Evolutionary conservation across 139 green algal genomes (phyloP).

Genomic region (Parachlorella kessleri): DNA sequence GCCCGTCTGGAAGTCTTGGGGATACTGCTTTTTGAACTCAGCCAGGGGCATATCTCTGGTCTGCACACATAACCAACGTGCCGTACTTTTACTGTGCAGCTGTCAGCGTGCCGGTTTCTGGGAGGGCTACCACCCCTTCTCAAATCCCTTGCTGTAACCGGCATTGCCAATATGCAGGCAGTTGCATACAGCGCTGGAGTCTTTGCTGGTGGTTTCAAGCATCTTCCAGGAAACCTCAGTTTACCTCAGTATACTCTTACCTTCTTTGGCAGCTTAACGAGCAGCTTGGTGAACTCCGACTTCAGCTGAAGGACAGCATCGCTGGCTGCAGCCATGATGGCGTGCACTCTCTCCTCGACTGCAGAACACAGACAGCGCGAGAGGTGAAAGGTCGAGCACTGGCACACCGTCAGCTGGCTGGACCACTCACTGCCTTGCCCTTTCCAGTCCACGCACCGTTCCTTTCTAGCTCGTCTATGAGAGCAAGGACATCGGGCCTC

Average conservation of each 20-base stretch:
- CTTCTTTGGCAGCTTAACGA: conserved; percentile 35
- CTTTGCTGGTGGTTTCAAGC: not conserved
- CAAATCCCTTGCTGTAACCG: no score
- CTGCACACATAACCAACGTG: conserved; percentile 12
- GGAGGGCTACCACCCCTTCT: no score
- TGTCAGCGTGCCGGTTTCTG: no score
- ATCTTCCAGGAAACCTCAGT: no score
- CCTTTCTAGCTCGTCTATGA: no score
- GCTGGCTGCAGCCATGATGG: conserved; percentile 30
- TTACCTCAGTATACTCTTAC: not conserved
- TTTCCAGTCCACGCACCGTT: no score
- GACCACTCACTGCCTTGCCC: no score
- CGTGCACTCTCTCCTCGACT: conserved; percentile 35
- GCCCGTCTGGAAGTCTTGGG: conserved; percentile 34
- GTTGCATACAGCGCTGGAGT: not conserved
- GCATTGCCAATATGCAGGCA: no score
- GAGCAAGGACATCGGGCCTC: no score
- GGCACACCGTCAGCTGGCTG: no score
- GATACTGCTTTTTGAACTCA: conserved; percentile 33
- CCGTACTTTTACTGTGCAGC: not conserved
- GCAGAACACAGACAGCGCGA: no score
- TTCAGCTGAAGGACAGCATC: conserved; percentile 33
- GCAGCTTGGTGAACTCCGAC: conserved; percentile 15
- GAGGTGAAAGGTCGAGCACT: no score
- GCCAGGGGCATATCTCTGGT: conserved; percentile 29